Evolutionary conservation across 1,139 yeast species (phyloP), one percentile per base, ranked within the genome.

Genomic region (Protomyces macrosporus): DNA sequence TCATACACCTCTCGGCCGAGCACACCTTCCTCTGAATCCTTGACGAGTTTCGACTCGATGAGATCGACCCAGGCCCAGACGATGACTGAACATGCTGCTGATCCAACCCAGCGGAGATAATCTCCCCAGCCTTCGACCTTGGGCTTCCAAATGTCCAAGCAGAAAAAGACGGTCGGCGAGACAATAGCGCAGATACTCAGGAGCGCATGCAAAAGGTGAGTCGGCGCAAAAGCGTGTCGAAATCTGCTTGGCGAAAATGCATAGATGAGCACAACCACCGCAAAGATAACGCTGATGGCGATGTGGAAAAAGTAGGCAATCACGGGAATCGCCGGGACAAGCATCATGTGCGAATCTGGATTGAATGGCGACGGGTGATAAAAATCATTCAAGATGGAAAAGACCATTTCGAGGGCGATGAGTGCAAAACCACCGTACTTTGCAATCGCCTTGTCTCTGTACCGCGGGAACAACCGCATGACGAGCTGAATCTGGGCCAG

Each of bases 21-120:
- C 1, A 90, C 84, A 1, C 96, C 95, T 65, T 84, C 86, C 61
- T 85, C 84, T 69, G 89, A 95, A 67, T 82, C 82, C n/a, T 79
- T 79, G 69, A 82, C 82, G 76, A 86, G 86, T 36, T 85, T 75
- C 12, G 80, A 76, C 66, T 82, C 82, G 62, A 86, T 81, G 67
- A 88, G 80, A 71, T 88, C 90, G 67, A 89, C 82, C 95, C 96
- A 89, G 74, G 87, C 95, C 95, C 96, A 89, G 0, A 89, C 90
- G 16, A 87, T 80, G 4, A 88, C 87, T 42, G 71, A 70, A 6
- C 76, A 75, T 23, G 72, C 68, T 64, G 72, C 69, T n/a, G 71
- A 58, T 9, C 73, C 69, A 54, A 88, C 88, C 60, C 89, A 82
- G 36, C 86, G 79, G n/a, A 87, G 84, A 72, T 86, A 87, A 69